Evolutionary conservation across 2,329 filamentous ascomycete species (phyloP).

Genomic region (Aspergillus brasiliensis): DNA sequence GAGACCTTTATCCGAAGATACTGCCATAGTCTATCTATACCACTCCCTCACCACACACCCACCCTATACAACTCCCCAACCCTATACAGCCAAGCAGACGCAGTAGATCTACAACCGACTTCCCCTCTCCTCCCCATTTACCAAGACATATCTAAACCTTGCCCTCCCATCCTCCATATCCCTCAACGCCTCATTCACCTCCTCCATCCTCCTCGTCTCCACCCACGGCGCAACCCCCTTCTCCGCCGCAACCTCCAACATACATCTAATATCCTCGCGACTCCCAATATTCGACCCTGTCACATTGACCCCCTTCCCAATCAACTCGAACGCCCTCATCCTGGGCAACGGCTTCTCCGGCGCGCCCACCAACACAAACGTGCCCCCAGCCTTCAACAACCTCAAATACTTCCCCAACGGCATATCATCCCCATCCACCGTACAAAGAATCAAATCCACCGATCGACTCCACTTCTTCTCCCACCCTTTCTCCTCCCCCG

Average conservation of each 20-base stretch:
- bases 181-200: slow-evolving; percentile 46
- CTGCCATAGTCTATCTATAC: too few species aligned
- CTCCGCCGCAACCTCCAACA: slow-evolving; percentile 47
- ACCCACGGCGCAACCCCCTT: slow-evolving; percentile 48
- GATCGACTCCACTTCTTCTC: slow-evolving; percentile 49
- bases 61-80: not conserved
- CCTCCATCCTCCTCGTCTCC: slow-evolving; percentile 43
- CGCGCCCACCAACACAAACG: slow-evolving; percentile 67
- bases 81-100: not conserved
- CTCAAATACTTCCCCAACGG: slow-evolving; percentile 63
- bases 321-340: slow-evolving; percentile 61
- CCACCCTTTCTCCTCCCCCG: slow-evolving; percentile 60
- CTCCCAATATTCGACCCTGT: slow-evolving; percentile 52
- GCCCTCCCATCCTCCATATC: slow-evolving; percentile 51
- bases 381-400: slow-evolving; percentile 61
- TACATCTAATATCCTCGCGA: slow-evolving; percentile 45
- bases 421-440: slow-evolving; percentile 63
- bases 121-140: slow-evolving; percentile 36
- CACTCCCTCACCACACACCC: not conserved
- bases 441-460: slow-evolving; percentile 60
- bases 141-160: slow-evolving; percentile 50
- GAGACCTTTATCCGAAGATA: too few species aligned
- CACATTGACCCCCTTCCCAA: slow-evolving; percentile 58
- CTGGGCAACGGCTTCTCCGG: slow-evolving; percentile 61
- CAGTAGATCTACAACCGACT: slow-evolving; percentile 31